phyloP scores from a whole-genome alignment of 208 protist genomes.

The Leishmania guyanensis region DNA sequence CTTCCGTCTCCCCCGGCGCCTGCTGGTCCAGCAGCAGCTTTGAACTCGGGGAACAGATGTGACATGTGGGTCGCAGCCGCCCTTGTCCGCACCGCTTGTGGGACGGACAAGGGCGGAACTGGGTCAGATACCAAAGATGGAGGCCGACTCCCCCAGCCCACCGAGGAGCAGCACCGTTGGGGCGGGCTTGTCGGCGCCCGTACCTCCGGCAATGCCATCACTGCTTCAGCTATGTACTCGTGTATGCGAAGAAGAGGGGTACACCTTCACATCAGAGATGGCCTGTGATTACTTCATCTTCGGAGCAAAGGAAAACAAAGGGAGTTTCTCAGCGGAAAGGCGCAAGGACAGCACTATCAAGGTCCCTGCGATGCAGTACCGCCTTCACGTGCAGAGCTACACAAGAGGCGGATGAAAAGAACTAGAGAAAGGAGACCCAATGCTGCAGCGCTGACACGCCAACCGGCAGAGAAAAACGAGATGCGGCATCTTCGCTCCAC shows the following conservation, averaged over 20 bases:
- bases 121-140: slow-evolving; percentile 77
- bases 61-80: slow-evolving; percentile 39
- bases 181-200: slow-evolving; percentile 3
- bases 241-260: background rate
- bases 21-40: slow-evolving; percentile 43
- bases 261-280: background rate
- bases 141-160: slow-evolving; percentile 87
- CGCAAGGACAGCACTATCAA: background rate
- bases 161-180: slow-evolving; percentile 65
- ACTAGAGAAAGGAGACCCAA: background rate
- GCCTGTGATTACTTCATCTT: background rate
- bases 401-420: background rate
- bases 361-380: background rate
- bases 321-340: background rate
- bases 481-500: background rate
- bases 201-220: background rate
- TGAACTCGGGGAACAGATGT: slow-evolving; percentile 41
- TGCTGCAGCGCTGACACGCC: background rate
- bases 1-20: slow-evolving; percentile 10
- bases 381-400: background rate
- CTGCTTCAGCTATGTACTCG: background rate
- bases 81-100: slow-evolving; percentile 53
- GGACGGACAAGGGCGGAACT: slow-evolving; percentile 35
- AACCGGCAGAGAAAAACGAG: background rate
- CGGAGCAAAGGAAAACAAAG: background rate